phyloP scores from a whole-genome alignment of 805 yeast species.

The Ogataea populi-albae region DNA sequence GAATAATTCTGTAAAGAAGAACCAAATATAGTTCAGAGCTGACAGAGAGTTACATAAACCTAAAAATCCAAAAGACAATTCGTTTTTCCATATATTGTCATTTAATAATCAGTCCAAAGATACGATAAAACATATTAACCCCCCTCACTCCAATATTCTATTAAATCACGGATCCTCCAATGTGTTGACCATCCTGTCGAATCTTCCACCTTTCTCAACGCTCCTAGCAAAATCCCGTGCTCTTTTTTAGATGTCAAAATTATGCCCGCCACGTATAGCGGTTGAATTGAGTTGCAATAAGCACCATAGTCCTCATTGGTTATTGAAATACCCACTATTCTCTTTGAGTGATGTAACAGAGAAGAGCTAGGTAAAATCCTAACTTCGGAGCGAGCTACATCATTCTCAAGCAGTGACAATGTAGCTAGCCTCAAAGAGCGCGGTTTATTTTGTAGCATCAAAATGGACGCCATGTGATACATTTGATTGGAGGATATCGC shows the following conservation, averaged over 20 bases:
- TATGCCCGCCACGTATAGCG: conserved; percentile 27
- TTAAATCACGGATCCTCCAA: conserved; percentile 26
- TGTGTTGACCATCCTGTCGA: conserved; percentile 28
- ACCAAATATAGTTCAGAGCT: no score
- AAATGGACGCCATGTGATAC: conserved; percentile 41
- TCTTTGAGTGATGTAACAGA: conserved; percentile 35
- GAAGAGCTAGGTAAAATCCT: conserved; percentile 20
- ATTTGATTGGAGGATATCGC: conserved; percentile 41
- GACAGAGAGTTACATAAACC: no score
- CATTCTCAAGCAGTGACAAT: conserved; percentile 10
- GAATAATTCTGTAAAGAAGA: no score
- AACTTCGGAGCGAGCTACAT: background rate
- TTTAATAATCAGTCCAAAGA: background rate
- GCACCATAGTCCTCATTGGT: conserved; percentile 31
- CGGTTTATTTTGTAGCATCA: conserved; percentile 40
- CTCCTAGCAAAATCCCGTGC: conserved; percentile 23
- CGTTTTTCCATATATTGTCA: no score
- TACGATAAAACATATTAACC: background rate
- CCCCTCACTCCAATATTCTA: conserved; percentile 25
- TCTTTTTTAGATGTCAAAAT: conserved; percentile 23
- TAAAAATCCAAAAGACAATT: no score
- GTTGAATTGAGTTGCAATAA: conserved; percentile 25
- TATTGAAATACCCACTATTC: conserved; percentile 35
- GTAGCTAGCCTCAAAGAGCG: conserved; percentile 29
- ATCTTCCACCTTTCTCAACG: conserved; percentile 24